Evolutionary conservation across 2,329 filamentous ascomycete species (phyloP), one percentile per base, ranked within the genome.

Genomic region (Fulvia fulva): DNA sequence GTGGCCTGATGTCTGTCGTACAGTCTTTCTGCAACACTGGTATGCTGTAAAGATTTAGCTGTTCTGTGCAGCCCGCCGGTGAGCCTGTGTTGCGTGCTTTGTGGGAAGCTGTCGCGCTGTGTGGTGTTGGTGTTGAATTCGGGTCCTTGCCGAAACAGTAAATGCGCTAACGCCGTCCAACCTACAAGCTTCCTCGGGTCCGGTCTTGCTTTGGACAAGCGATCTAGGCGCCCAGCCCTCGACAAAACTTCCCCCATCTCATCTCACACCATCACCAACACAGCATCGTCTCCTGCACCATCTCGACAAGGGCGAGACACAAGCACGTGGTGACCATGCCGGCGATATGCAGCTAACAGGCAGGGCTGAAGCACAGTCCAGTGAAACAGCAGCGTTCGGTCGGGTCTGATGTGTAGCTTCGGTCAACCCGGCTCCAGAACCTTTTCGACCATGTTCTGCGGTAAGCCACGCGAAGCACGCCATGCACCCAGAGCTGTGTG

Each of bases 391-490:
- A 3, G 21, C 25, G 25, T 46, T n/a, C 9, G 7, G 22, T 50
- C 46, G 22, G 26, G 25, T 41, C 16, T 41, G 34, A n/a, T 16
- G 16, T 2, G 5, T 2, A 41, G n/a, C 11, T 19, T 50, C 46
- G 25, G 46, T n/a, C 23, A 21, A 11, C 26, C 47, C 47, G 47
- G 23, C 47, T 50, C 9, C 47, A 50, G 47, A 50, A 50, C 25
- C 19, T 25, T 6, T 26, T n/a, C 14, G n/a, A 26, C 6, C 9
- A 16, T 22, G 9, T 26, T 16, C 23, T 6, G 14, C 19, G n/a
- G 45, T 22, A 25, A 49, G 23, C 47, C 26, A 50, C 47, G 47
- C 47, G 47, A 50, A n/a, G 47, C 47, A 50, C 47, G 47, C 47
- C 23, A 50, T 50, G 47, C 47, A 32, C 47, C 47, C 26, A 50